These are phyloP conservation scores for Trifolium dubium DNA, from an alignment of 306 rosid genomes.

Conservation along the genomic window DNA sequence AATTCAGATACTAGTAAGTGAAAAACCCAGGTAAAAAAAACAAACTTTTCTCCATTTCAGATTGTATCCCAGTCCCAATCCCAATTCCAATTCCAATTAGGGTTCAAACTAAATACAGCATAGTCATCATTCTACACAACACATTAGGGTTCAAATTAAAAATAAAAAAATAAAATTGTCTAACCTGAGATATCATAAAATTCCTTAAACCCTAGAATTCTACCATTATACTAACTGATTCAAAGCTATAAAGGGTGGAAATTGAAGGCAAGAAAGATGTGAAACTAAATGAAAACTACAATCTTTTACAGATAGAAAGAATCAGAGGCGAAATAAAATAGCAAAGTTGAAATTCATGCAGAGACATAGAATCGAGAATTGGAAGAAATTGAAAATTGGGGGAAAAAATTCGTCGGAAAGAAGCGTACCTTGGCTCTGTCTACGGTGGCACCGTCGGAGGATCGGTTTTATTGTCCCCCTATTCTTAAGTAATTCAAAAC, in stretches of 20 bases:
- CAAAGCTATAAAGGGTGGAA: neutral
- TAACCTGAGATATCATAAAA: neutral
- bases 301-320: neutral
- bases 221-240: neutral
- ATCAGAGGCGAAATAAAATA: neutral
- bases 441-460: slow-evolving; percentile 5
- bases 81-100: no score
- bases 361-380: neutral
- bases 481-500: no score
- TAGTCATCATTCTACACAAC: slow-evolving; percentile 7
- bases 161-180: neutral
- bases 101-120: neutral
- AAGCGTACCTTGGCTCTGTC: slow-evolving; percentile 16
- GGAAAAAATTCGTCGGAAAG: neutral
- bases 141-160: slow-evolving; percentile 1
- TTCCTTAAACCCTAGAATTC: slow-evolving; percentile 17
- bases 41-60: slow-evolving; percentile 18
- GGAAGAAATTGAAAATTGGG: neutral
- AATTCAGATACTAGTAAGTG: neutral
- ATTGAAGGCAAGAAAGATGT: neutral
- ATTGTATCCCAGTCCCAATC: slow-evolving; percentile 8
- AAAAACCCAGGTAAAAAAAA: neutral
- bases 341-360: neutral
- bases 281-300: neutral
- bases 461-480: neutral